A percentile compares a stretch with the other conserved stretches of the same genome.
phyloP scores from a whole-genome alignment of 495 filamentous ascomycete species.

The Glonium stellatum region DNA sequence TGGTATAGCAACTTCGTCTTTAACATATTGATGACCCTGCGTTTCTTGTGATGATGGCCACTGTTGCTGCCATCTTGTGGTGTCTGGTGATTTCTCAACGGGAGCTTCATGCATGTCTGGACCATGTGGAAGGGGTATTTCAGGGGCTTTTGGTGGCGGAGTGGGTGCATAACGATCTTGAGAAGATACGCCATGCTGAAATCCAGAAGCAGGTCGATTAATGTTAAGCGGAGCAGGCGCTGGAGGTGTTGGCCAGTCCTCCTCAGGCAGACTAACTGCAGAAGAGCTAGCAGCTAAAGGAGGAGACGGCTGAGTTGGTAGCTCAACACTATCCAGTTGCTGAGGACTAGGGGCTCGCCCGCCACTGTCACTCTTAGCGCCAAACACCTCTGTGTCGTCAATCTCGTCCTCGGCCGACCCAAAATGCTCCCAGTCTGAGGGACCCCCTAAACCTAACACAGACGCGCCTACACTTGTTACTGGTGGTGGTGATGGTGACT shows the following conservation, averaged over 20 bases:
- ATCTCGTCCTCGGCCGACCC: conserved; percentile 24
- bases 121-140: conserved; percentile 3
- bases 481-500: conserved; percentile 9
- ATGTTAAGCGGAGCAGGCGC: conserved; percentile 16
- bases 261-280: conserved; percentile 1
- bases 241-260: conserved; percentile 25
- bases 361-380: conserved; percentile 14
- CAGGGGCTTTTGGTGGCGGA: conserved; percentile 11
- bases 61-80: neutral
- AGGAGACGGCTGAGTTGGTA: conserved; percentile 15
- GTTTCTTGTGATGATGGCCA: neutral
- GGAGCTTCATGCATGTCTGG: conserved; percentile 9
- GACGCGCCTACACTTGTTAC: conserved; percentile 30
- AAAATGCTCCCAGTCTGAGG: conserved; percentile 58
- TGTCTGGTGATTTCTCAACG: neutral
- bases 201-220: conserved; percentile 6
- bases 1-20: neutral
- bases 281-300: conserved; percentile 5
- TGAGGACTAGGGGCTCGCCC: conserved; percentile 1
- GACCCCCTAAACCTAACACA: conserved; percentile 47
- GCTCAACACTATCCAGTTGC: conserved; percentile 17
- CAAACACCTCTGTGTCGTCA: conserved; percentile 26
- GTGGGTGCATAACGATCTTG: conserved; percentile 23
- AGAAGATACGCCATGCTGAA: conserved; percentile 2
- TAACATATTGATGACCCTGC: neutral